Percentiles rank a stretch among this genome's conserved stretches.
Conservation (phyloP, 768 basidiomycete genomes). For the Podaxis sp. region DNA sequence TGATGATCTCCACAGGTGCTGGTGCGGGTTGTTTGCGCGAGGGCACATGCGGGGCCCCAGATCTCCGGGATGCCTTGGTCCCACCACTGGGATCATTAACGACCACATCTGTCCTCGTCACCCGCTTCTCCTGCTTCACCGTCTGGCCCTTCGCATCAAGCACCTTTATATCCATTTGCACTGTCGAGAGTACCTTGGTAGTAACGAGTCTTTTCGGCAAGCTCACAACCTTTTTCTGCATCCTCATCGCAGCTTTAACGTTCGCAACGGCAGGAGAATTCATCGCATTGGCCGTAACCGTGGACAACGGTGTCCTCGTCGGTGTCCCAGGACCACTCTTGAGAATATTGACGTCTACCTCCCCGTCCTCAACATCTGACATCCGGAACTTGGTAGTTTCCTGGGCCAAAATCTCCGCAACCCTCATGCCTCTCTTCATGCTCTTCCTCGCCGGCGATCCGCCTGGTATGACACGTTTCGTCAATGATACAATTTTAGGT, state of each 20-base stretch:
- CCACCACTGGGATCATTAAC: conserved; percentile 28
- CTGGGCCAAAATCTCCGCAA: conserved; percentile 11
- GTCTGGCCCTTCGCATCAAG: conserved; percentile 60
- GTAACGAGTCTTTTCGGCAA: conserved; percentile 24
- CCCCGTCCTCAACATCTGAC: neutral
- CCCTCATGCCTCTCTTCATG: neutral
- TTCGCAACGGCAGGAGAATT: conserved; percentile 36
- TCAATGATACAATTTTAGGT: conserved; percentile 13
- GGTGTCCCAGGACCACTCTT: neutral
- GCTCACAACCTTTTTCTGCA: conserved; percentile 37
- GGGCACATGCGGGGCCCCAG: neutral
- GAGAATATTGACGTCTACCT: neutral
- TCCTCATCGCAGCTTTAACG: conserved; percentile 35
- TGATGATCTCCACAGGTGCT: neutral
- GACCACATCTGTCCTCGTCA: conserved; percentile 46
- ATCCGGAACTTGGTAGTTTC: neutral
- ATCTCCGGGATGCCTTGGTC: neutral
- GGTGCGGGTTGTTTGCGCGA: neutral
- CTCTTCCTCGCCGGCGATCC: conserved; percentile 1
- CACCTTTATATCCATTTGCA: conserved; percentile 68
- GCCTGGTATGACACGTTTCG: neutral
- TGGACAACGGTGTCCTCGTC: conserved; percentile 3
- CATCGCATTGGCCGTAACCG: conserved; percentile 15
- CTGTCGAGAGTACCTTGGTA: conserved; percentile 34
- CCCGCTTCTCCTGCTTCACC: conserved; percentile 60